Evolutionary conservation across 768 basidiomycete species (phyloP), one percentile per base, ranked within the genome.

Genomic region (Pleurotus cornucopiae): DNA sequence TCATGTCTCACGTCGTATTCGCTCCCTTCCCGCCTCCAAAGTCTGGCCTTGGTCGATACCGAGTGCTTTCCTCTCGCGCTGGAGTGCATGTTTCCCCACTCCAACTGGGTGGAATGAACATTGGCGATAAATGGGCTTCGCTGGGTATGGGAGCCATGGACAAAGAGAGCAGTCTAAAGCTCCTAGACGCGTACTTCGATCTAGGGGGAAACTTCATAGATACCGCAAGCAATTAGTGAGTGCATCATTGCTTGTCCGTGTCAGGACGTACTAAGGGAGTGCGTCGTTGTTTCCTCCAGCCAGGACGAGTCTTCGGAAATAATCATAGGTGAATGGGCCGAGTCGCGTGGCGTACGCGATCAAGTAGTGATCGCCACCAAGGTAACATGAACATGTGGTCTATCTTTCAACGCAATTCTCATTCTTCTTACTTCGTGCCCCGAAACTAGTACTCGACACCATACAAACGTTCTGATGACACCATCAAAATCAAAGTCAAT

Each of bases 301-400:
- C 81, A 85, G 59, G 75, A 82, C 56, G 83, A 79, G 57, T 63
- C 73, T n/a, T 82, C 80, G 3, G 84, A 88, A 63, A 54, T 59
- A 49, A 76, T 77, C 60, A 71, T 82, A 26, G 81, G 80, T 3
- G 80, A 82, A 62, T 83, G 80, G 80, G 75, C 76, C 54, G 72
- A 78, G 58, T 58, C 65, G 26, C 67, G 78, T 20, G 71, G 71
- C 0, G 76, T 75, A 46, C 68, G 81, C 2, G 76, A 81, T 57
- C 74, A 78, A 58, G 67, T 83, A 11, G 76, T 81, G 56, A 71
- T 81, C 46, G 74, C 77, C 5, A 69, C 73, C 26, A 73, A 82
- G 71, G 75, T 79, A 49, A 20, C 60, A 47, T 2, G 12, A 49
- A 20, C 60, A 47, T 2, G 12, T 5, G 18, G 4, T 46, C 11